Evolutionary conservation across 2,329 filamentous ascomycete species (phyloP), one percentile per base, ranked within the genome.

Genomic region (Aspergillus pseudoterreus): DNA sequence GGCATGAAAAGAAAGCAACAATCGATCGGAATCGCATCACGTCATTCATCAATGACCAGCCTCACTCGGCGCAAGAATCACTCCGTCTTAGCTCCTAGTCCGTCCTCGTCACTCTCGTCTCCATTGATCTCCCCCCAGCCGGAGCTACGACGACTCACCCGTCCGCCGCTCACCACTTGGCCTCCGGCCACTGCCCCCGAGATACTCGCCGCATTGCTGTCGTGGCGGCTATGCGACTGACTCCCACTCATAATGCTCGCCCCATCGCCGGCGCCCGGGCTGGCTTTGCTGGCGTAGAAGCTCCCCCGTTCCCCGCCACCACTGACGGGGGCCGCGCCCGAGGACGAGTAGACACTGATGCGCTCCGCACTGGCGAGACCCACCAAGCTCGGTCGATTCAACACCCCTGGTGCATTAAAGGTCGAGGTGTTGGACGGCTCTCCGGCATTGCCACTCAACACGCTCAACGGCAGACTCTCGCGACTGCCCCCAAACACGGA

Each of bases 191-290:
- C 70, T 67, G 80, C 64, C 8, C 80, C 82, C 6, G 60, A 55
- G 11, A 91, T 85, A 68, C 88, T 92, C 22, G 88, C 87, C 55
- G 79, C 87, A 49, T 92, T 83, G 70, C 91, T 95, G 67, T 95
- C 90, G 45, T 89, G 86, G 55, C 90, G 81, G 2, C 82, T 83
- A 68, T 96, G 92, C 0, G 89, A 88, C 3, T 89, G 68, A 1
- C 87, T 73, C 0, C 88, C 90, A 67, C 90, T 95, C 49, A 89
- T 82, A 27, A 95, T 76, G 64, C 90, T 95, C 9, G 85, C 84
- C 1, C 82, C 88, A 59, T 95, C 90, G 4, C 80, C 83, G 43
- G 68, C 65, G 17, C 65, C 70, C 55, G 62, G 43, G 43, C 49
- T 58, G 46, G 77, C 77, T 62, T 76, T 82, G 53, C 83, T 83